Evolutionary conservation across 495 filamentous ascomycete genomes (phyloP), one percentile per base, ranked within the genome.

Genomic region (Bathelium albidoporum): DNA sequence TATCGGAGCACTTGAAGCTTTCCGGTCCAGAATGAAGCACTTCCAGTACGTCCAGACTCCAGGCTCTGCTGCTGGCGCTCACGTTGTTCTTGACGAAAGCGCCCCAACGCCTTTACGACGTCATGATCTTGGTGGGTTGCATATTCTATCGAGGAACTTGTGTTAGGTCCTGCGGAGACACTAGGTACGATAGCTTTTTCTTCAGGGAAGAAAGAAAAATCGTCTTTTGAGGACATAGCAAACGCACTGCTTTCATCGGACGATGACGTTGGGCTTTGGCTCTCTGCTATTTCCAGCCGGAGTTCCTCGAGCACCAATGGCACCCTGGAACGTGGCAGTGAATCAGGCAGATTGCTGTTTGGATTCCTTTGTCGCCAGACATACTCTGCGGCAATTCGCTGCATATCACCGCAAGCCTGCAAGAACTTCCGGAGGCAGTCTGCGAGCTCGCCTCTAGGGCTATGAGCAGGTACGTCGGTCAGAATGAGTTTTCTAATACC

Each of bases 181-280:
- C 12, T 55, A 9, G 24, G 12, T 16, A 24, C 26, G 11, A 20
- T 16, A 9, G 24, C 20, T 24, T 55, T 55, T 55, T 55, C 49
- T 29, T 55, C 49, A 29, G 49, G 49, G 24, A 55, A 55, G 24
- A 55, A 55, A 2, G 49, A 55, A 29, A 55, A 55, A 55, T 55
- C 49, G 24, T 55, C 49, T 55, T 29, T 55, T 2, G 49, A 55
- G 9, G 24, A 55, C 9, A 3, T 24, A 11, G 49, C 49, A 55
- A 55, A 55, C n/a, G 49, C 49, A 24, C 29, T 20, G 24, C 49
- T 55, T 29, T 55, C 49, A 55, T 55, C 9, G 2, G 12, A 2
- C 29, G 24, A 7, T 29, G 24, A 20, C 20, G 5, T 55, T 9
- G 24, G 24, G 24, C 24, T 55, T 26, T n/a, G 5, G 7, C 10